Percentiles rank a stretch among this genome's conserved stretches.
Conservation (phyloP, 2,329 filamentous ascomycete genomes). For the Lachnellula hyalina region DNA sequence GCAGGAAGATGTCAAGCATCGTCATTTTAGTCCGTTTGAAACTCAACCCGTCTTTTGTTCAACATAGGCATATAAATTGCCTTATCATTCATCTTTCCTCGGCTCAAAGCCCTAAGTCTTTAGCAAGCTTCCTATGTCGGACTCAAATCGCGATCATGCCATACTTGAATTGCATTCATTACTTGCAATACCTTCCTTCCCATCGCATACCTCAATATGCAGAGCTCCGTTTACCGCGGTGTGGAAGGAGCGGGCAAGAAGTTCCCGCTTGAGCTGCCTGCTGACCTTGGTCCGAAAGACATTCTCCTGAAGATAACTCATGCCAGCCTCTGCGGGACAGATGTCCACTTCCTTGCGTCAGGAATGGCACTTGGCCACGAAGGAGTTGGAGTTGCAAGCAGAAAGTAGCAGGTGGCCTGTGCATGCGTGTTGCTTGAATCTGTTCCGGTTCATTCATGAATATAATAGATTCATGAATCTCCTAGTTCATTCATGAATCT, state of each 20-base stretch:
- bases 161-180: neutral
- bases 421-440: too few species aligned
- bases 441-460: too few species aligned
- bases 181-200: neutral
- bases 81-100: neutral
- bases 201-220: neutral
- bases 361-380: conserved; percentile 58
- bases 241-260: conserved; percentile 2
- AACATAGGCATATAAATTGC: too few species aligned
- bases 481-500: too few species aligned
- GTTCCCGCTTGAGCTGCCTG: neutral
- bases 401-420: too few species aligned
- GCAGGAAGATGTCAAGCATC: too few species aligned
- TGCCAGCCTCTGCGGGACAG: conserved; percentile 60
- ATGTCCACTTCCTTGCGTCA: conserved; percentile 32
- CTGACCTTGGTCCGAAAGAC: conserved; percentile 8
- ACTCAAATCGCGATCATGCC: neutral
- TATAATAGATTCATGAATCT: too few species aligned
- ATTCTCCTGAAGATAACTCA: conserved; percentile 58
- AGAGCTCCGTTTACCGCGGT: neutral
- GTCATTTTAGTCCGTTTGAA: too few species aligned
- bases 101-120: neutral
- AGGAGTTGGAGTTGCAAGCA: conserved; percentile 49
- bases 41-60: too few species aligned
- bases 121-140: too few species aligned